phyloP scores from a whole-genome alignment of 306 rosid genomes.

The Glycine soja region DNA sequence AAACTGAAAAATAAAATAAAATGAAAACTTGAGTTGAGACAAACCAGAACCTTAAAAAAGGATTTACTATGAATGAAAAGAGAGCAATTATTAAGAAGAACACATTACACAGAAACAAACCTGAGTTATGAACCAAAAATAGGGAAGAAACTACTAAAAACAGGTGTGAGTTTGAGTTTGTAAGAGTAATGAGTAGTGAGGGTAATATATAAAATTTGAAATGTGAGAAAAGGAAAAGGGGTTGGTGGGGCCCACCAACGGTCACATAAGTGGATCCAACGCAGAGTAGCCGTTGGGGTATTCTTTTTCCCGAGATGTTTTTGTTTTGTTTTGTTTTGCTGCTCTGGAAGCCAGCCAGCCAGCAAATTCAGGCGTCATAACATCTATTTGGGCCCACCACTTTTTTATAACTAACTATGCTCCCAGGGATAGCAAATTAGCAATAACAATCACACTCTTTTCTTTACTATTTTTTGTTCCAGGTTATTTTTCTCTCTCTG shows the following conservation, averaged over 20 bases:
- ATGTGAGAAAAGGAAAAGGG: background rate
- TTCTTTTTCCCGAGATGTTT: constrained; percentile 47
- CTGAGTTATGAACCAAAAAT: background rate
- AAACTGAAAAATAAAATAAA: background rate
- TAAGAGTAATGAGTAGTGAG: background rate
- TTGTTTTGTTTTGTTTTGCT: constrained; percentile 38
- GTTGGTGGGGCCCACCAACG: constrained; percentile 46
- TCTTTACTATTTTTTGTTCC: background rate
- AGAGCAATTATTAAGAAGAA: no score
- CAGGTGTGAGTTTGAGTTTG: background rate
- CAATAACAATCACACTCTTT: background rate
- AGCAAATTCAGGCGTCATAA: constrained; percentile 28
- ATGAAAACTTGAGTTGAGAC: background rate
- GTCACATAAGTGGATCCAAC: constrained; percentile 53
- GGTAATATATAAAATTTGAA: constrained; percentile 4
- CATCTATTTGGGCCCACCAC: constrained; percentile 18
- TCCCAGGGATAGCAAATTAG: background rate
- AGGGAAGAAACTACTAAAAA: background rate
- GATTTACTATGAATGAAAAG: no score
- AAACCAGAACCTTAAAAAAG: constrained; percentile 18
- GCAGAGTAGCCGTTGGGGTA: constrained; percentile 55
- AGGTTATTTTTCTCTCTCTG: background rate
- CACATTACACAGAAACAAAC: background rate
- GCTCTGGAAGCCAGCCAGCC: constrained; percentile 45
- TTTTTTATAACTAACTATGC: background rate